Evolutionary conservation across 148 eudicot genomes (phyloP), one percentile per base, ranked within the genome.

Genomic region (Gaultheria prostrata): DNA sequence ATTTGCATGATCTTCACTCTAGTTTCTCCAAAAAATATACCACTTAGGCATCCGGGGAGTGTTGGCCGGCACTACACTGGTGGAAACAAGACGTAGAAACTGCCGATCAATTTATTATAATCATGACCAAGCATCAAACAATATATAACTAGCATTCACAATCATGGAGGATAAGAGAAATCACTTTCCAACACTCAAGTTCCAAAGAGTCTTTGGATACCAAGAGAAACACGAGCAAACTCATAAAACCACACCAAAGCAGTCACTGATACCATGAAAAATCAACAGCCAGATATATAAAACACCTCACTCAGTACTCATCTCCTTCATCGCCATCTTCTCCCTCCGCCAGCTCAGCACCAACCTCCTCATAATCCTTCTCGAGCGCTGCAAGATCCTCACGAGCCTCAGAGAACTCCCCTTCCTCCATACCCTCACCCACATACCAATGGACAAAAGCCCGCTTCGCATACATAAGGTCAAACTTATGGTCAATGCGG

Each of bases 351-450:
- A 59, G 61, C 78, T 86, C 86, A 13, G 84, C 84, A 57, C 88
- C 88, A 45, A 86, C 88, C 84, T 86, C 88, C 50, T 86, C 88
- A 13, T 86, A 83, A 65, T 86, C 88, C 81, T 86, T 86, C 86
- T 86, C 88, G 35, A 83, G 84, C 14, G 88, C 88, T 14, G 88
- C 88, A 67, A 86, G 88, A 83, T 86, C 86, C 67, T 86, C 86
- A 0, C 88, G 85, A 17, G 88, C 88, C 50, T 86, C 88, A 1
- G 86, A 86, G 76, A 86, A 86, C 81, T 86, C 88, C 32, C 88
- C 88, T 77, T 86, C 88, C 88, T 86, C 88, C 88, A 86, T 86
- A 26, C 88, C 88, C 54, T 86, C 88, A 32, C 88, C 88, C 17
- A 83, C 88, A 18, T 86, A 86, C 88, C 88, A 86, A 56, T 86